phyloP scores from a whole-genome alignment of 768 basidiomycete species.

The Macrolepiota dolichaula region DNA sequence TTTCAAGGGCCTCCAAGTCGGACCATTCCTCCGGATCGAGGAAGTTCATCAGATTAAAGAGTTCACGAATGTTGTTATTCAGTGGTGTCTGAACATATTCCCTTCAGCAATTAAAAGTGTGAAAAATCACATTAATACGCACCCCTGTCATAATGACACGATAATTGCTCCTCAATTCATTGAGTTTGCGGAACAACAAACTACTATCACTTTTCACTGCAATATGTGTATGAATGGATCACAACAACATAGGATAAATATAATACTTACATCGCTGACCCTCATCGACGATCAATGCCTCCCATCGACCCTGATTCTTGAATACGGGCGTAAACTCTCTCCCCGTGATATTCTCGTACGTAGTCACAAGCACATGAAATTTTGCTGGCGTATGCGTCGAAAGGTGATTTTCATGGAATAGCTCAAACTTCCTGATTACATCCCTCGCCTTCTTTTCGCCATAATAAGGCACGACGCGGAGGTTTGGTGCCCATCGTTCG shows the following conservation, averaged over 20 bases:
- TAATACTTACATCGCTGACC: constrained; percentile 75
- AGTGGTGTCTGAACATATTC: constrained; percentile 66
- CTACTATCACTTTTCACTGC: constrained; percentile 82
- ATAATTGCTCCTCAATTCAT: constrained; percentile 74
- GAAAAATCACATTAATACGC: constrained; percentile 18
- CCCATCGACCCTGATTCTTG: constrained; percentile 85
- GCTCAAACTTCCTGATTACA: constrained; percentile 77
- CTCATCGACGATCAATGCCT: constrained; percentile 91
- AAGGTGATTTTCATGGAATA: constrained; percentile 53
- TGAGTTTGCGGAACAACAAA: constrained; percentile 78
- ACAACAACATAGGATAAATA: background rate
- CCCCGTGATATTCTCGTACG: constrained; percentile 82
- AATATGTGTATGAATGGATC: constrained; percentile 4
- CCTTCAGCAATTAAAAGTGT: constrained; percentile 8
- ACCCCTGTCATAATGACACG: constrained; percentile 90
- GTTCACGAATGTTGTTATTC: constrained; percentile 95
- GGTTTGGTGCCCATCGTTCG: constrained; percentile 74
- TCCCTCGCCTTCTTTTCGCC: constrained; percentile 80
- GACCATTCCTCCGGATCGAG: constrained; percentile 75
- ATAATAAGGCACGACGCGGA: constrained; percentile 81
- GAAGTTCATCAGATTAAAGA: constrained; percentile 98
- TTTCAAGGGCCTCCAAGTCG: constrained; percentile 71
- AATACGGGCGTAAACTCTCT: constrained; percentile 76
- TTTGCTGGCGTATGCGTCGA: constrained; percentile 49
- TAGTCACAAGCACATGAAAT: constrained; percentile 90